Evolutionary conservation across 306 rosid genomes (phyloP), one percentile per base, ranked within the genome.

Genomic region (Neltuma alba): DNA sequence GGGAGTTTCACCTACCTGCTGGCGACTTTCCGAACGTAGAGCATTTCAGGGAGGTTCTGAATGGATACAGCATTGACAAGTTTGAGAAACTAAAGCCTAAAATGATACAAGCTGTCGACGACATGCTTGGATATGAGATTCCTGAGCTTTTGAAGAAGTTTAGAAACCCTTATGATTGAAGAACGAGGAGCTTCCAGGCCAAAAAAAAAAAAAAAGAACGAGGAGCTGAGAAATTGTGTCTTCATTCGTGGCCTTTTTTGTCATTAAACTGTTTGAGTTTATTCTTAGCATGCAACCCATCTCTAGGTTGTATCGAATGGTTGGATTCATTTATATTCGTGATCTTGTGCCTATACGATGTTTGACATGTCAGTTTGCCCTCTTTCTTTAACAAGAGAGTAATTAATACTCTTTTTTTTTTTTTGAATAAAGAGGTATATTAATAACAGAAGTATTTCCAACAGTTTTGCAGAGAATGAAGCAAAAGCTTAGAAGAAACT

Each of bases 121-220:
- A 96, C 85, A 96, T 96, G 99, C 88, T 96, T 80, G 98, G 96
- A 40, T 93, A 96, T 14, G 99, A 96, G 47, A 91, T 96, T 61
- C 98, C 99, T 0, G 93, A 91, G 21, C 96, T 93, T 72, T 44
- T 96, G 66, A 96, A 93, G 88, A 91, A 85, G 75, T 96, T 96
- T 71, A 85, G 89, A 86, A 96, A 93, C 55, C 99, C 97, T 12
- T 93, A 93, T 38, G 97, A 92, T 72, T 89, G 77, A 83, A 73
- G 67, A 50, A 28, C 1, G 52, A 37, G n/a, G n/a, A n/a, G n/a
- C n/a, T n/a, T n/a, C n/a, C n/a, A n/a, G n/a, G n/a, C n/a, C n/a
- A n/a, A n/a, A n/a, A n/a, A n/a, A n/a, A n/a, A n/a, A n/a, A n/a
- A n/a, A n/a, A n/a, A n/a, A n/a, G n/a, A n/a, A n/a, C n/a, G n/a